Base-by-base conservation (phyloP, 805 yeast genomes). In the Saccharomycopsis fibuligera region DNA sequence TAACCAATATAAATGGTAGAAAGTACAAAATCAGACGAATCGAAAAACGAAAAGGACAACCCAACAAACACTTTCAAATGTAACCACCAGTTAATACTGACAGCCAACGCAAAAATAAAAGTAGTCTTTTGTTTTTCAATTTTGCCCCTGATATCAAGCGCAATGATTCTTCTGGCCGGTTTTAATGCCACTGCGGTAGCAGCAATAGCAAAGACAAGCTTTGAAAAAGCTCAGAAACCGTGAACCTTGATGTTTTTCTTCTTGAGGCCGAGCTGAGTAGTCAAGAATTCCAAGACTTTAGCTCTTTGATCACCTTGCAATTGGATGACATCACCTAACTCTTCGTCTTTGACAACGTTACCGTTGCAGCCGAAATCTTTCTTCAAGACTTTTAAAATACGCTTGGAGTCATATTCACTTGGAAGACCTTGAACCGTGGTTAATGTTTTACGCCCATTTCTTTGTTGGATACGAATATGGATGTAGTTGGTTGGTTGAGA, bases 361-460 rank as follows among this genome's bases (percentile, higher is more conserved):
- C 99, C 99, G 70, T 91, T 91, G 73, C 98, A 93, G 58, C 97
- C 99, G 67, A 93, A 91, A 68, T 93, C 98, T 71, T 93, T 93
- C 80, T 93, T 91, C 64, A 91, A 76, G 52, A 88, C 96, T 69
- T 88, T 87, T 62, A 91, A 76, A 62, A 91, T 89, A 66, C 91
- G 87, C 76, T 91, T 91, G 68, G 86, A 74, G 67, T 91, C 99
- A 70, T 88, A 91, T 69, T 93, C 98, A 56, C 72, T 81, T 57
- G 98, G 97, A 54, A 91, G 79, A 65, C 99, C 99, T 74, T 93
- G 98, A 55, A 91, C 98, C 37, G 99, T 91, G 58, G 99, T 91
- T 67, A 91, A 80, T 56, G 98, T 91, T 74, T 91, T 91, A 75
- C 98, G 90, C 67, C 99, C 99, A 75, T 93, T 91, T 78, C 99